phyloP scores from a whole-genome alignment of 202 grass and related monocot genomes.

The Schoenoplectus tabernaemontani region DNA sequence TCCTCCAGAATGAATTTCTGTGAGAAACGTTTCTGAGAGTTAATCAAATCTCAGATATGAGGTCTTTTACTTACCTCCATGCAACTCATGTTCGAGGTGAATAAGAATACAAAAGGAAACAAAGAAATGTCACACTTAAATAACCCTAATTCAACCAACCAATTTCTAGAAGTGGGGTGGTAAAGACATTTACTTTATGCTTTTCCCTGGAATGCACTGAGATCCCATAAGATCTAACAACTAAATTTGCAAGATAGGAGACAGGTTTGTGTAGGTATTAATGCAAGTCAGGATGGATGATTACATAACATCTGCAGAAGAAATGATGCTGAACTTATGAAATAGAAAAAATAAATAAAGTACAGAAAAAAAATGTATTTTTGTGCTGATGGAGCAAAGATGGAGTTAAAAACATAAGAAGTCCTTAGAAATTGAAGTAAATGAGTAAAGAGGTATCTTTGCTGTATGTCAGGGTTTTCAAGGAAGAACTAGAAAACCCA shows the following conservation, averaged over 20 bases:
- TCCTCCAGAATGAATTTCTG: background rate
- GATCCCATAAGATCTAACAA: background rate
- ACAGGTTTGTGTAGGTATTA: background rate
- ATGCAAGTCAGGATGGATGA: background rate
- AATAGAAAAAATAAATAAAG: background rate
- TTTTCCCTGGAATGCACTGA: background rate
- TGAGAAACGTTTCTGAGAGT: background rate
- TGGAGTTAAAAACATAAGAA: background rate
- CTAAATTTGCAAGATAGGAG: too few species aligned
- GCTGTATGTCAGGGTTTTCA: background rate
- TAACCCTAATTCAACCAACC: background rate
- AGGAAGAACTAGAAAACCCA: background rate
- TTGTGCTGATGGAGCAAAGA: background rate
- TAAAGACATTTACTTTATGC: background rate
- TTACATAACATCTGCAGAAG: background rate
- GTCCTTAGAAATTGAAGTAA: background rate
- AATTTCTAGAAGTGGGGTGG: background rate
- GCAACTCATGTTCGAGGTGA: background rate
- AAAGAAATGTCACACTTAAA: background rate
- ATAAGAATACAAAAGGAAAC: background rate
- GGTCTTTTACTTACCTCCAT: background rate
- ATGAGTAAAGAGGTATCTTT: background rate
- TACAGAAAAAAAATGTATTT: too few species aligned
- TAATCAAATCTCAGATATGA: background rate
- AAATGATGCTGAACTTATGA: background rate